Base-by-base conservation (phyloP, 2,329 filamentous ascomycete genomes). In the Botrytis sinoallii region DNA sequence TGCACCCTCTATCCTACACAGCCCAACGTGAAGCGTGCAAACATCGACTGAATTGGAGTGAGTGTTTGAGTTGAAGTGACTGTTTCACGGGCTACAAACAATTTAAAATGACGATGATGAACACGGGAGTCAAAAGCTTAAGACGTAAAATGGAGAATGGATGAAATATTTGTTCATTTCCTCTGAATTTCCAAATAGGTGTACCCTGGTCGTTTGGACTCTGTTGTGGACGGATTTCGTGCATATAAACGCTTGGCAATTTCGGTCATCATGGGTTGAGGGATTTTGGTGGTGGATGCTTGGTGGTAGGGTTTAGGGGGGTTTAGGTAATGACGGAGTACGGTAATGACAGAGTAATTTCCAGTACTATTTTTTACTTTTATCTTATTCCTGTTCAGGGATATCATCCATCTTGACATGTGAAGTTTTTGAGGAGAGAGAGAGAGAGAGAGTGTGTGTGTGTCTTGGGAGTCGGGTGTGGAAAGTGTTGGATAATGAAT, bases 221-320 rank as follows among this genome's bases (percentile, higher is more conserved):
- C 42, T 46, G 18, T 3, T 8, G n/a, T 46, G 40, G 63, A 65
- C 42, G 42, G 44, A 66, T 66, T 52, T 66, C 44, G 29, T 52
- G 44, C 64, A 52, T 52, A n/a, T 38, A 52, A 18, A 18, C 4
- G 12, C 64, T 66, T 66, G 64, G 64, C 64, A 66, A 66, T 66
- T 66, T 66, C 22, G 64, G 44, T 1, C 29, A 18, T 66, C 1
- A 66, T 66, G 29, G 29, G 42, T 35, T 46, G 20, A 35, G 29
- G n/a, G 32, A 29, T 38, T 60, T 3, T 3, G 59, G 14, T 7
- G 32, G 32, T 38, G 32, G 57, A 35, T 32, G 18, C 1, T 12
- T 3, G 55, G 16, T 32, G 57, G n/a, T 20, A 60, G 32, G 57
- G 57, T 22, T 12, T 60, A 35, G 32, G 32, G 29, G 20, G 20